Evolutionary conservation across 257 asterid species (phyloP).

Genomic region (Solanum rostratum): DNA sequence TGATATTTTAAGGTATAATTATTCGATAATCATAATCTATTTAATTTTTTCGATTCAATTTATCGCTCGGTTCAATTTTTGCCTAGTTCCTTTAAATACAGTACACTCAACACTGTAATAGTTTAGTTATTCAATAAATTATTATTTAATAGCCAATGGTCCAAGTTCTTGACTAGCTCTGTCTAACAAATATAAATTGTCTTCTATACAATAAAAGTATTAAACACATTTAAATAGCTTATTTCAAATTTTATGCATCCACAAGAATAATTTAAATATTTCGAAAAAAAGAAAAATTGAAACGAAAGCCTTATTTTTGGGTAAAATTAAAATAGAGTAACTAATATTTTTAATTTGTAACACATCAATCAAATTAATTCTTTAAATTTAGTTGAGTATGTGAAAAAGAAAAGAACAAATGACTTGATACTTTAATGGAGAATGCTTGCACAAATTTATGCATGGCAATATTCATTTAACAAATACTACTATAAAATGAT

Average conservation of each 20-base stretch:
- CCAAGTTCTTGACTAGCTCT: background rate
- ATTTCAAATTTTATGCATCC: background rate
- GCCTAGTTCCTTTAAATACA: too few species aligned
- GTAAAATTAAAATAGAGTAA: background rate
- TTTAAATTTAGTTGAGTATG: background rate
- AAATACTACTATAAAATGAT: background rate
- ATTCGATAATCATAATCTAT: too few species aligned
- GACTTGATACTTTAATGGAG: too few species aligned
- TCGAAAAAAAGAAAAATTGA: background rate
- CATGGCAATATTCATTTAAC: background rate
- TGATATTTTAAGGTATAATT: too few species aligned
- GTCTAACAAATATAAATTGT: background rate
- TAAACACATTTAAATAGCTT: background rate
- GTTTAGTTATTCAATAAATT: background rate
- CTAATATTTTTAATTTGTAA: background rate
- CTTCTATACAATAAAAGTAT: background rate
- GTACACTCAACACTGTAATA: background rate
- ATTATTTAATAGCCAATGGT: background rate
- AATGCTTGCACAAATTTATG: too few species aligned
- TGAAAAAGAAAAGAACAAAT: background rate
- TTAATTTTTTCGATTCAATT: too few species aligned
- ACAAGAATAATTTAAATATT: background rate
- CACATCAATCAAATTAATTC: background rate
- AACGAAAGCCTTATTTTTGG: background rate
- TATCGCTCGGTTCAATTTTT: too few species aligned